Percentiles rank a stretch among this genome's conserved stretches.
Evolutionary conservation across 2,329 filamentous ascomycete genomes (phyloP).

Genomic region (Fusarium nodosum): DNA sequence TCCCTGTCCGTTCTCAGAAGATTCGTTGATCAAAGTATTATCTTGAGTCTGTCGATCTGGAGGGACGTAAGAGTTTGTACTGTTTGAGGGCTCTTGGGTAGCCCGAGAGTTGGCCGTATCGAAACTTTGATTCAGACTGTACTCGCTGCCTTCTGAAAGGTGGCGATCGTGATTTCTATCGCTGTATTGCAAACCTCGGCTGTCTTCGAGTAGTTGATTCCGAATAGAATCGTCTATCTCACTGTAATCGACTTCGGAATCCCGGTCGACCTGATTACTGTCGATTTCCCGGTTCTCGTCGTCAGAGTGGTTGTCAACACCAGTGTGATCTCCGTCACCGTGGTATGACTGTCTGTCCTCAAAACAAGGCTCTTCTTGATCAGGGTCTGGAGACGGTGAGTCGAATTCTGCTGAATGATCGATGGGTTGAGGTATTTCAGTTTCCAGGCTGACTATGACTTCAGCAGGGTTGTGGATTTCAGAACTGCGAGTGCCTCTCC

Average conservation of each 20-base stretch:
- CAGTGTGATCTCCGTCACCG: not conserved
- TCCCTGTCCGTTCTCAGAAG: constrained; percentile 1
- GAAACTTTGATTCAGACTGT: constrained; percentile 2
- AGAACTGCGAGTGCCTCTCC: not conserved
- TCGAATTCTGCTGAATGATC: constrained; percentile 1
- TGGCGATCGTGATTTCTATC: not conserved
- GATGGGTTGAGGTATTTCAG: not conserved
- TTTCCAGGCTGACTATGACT: not conserved
- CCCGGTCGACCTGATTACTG: not conserved
- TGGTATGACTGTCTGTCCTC: not conserved
- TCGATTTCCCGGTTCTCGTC: not conserved
- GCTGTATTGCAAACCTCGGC: not conserved
- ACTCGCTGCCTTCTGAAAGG: not conserved
- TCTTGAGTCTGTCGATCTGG: constrained; percentile 10
- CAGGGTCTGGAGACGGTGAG: not conserved
- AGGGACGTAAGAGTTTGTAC: not conserved
- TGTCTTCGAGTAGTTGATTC: not conserved
- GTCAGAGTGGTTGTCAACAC: not conserved
- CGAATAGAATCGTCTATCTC: constrained; percentile 1
- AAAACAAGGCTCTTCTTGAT: not conserved
- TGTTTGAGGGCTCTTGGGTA: constrained; percentile 5
- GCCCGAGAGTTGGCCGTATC: constrained; percentile 14
- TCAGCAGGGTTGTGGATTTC: constrained; percentile 6
- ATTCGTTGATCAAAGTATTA: constrained; percentile 7
- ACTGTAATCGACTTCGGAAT: not conserved